Percentiles rank a stretch among this genome's conserved stretches.
Evolutionary conservation across 352 stramenopile genomes (phyloP).

Genomic region (Peronosclerospora sorghi): DNA sequence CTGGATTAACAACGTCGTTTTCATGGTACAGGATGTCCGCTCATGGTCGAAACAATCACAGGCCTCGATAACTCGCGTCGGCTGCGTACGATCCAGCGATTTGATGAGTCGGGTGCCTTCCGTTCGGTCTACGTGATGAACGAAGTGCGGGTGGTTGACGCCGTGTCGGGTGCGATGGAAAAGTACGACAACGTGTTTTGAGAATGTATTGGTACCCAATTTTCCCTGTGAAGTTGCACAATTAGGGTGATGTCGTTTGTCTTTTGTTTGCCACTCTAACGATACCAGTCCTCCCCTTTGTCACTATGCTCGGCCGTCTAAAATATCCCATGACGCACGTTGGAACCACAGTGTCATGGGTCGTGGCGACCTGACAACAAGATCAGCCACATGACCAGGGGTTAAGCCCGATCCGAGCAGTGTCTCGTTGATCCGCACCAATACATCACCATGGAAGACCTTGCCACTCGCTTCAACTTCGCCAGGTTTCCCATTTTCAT

Average conservation of each 20-base stretch:
- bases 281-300: constrained; percentile 7
- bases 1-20: too few species aligned
- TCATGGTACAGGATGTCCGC: constrained; percentile 32
- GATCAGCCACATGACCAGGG: constrained; percentile 30
- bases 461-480: constrained; percentile 65
- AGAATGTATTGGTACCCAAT: background rate
- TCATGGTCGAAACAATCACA: constrained; percentile 82
- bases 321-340: constrained; percentile 49
- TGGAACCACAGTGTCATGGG: constrained; percentile 52
- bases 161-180: constrained; percentile 80
- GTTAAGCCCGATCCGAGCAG: constrained; percentile 18
- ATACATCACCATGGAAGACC: constrained; percentile 49
- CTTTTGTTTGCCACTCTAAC: constrained; percentile 5
- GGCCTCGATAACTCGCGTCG: constrained; percentile 69
- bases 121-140: constrained; percentile 85
- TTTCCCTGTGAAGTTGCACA: background rate
- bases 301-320: constrained; percentile 23
- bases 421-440: constrained; percentile 41
- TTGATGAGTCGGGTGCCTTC: constrained; percentile 78
- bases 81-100: constrained; percentile 76
- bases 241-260: background rate
- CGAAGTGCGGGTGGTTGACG: constrained; percentile 72
- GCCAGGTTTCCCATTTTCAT: constrained; percentile 31
- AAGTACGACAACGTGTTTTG: constrained; percentile 82
- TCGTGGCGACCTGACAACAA: constrained; percentile 28